These are phyloP conservation scores for Psophocarpus tetragonolobus DNA, from an alignment of 306 rosid genomes.

Conservation along the genomic window DNA sequence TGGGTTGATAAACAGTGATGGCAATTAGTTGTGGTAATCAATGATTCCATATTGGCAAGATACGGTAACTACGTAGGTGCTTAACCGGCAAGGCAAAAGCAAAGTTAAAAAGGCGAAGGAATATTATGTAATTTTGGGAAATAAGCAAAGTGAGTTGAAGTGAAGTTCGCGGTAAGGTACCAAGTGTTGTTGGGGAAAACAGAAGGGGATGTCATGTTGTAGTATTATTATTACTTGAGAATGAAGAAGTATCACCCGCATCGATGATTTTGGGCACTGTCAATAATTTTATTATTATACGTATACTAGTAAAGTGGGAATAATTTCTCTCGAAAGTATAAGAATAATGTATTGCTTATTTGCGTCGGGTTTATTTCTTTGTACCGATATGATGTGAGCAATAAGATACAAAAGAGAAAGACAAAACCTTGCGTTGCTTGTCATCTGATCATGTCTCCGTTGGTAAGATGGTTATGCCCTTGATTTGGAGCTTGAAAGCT, in stretches of 20 bases:
- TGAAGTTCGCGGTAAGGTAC: conserved; percentile 38
- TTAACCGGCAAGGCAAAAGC: conserved; percentile 33
- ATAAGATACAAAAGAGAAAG: conserved; percentile 28
- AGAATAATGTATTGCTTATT: conserved; percentile 18
- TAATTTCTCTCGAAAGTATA: conserved; percentile 28
- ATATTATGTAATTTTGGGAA: conserved; percentile 53
- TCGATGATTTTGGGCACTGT: conserved; percentile 50
- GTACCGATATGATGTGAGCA: conserved; percentile 1
- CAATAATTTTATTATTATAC: conserved; percentile 20
- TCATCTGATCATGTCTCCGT: conserved; percentile 38
- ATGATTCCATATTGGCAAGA: conserved; percentile 28
- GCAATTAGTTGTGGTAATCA: conserved; percentile 25
- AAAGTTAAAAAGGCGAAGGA: conserved; percentile 41
- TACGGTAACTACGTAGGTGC: conserved; percentile 26
- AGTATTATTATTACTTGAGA: conserved; percentile 56
- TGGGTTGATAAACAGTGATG: conserved; percentile 65
- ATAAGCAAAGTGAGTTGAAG: conserved; percentile 57
- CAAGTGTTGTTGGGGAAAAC: conserved; percentile 37
- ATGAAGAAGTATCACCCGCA: conserved; percentile 43
- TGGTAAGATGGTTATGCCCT: conserved; percentile 18
- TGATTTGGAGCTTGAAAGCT: not conserved
- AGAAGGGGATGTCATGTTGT: conserved; percentile 46
- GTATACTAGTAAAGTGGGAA: conserved; percentile 19
- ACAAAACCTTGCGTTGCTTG: conserved; percentile 25
- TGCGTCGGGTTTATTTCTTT: conserved; percentile 31